Base-by-base conservation (phyloP, 2,329 filamentous ascomycete species). In the Beauveria caledonica region DNA sequence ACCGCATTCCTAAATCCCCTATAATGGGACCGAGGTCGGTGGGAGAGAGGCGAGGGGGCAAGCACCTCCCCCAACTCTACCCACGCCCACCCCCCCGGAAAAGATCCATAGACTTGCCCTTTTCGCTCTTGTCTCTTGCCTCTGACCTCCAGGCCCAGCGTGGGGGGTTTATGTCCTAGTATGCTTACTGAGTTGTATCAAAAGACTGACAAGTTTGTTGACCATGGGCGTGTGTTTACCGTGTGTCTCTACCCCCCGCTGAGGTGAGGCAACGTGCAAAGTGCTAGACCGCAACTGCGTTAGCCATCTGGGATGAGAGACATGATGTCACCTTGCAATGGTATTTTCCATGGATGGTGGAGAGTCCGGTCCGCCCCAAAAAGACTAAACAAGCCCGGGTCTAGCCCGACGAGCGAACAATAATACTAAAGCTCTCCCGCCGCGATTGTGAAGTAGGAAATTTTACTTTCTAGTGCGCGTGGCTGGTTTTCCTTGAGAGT, bases 261-360 rank as follows among this genome's bases (percentile, higher is more conserved):
- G 46, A 49, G 36, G 56, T 48, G 46, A 58, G 56, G 56, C 21
- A 21, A n/a, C 36, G 46, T 50, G 21, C 5, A 11, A 13, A 25
- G 19, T 51, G 56, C 56, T 51, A 51, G 56, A 23, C 33, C 45
- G 25, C 23, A 54, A 33, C 7, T 21, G 59, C 19, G 10, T 51
- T 51, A 61, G 44, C 51, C 17, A 57, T 61, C 59, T 61, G 29
- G 36, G 17, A 51, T 40, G 40, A n/a, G 27, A 60, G 49, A 60
- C 49, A 60, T 60, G 58, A 60, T 60, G 58, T 60, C 58, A 60
- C 58, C 49, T 33, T 25, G 27, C 29, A 25, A 60, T 46, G 27
- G 19, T 36, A 27, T 23, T 46, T 46, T 60, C 39, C 40, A 25
- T 44, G 42, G 17, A 33, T 23, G 40, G 49, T 53, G 49, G 58